phyloP scores from a whole-genome alignment of 768 basidiomycete genomes.

The Termitomyces sp. region DNA sequence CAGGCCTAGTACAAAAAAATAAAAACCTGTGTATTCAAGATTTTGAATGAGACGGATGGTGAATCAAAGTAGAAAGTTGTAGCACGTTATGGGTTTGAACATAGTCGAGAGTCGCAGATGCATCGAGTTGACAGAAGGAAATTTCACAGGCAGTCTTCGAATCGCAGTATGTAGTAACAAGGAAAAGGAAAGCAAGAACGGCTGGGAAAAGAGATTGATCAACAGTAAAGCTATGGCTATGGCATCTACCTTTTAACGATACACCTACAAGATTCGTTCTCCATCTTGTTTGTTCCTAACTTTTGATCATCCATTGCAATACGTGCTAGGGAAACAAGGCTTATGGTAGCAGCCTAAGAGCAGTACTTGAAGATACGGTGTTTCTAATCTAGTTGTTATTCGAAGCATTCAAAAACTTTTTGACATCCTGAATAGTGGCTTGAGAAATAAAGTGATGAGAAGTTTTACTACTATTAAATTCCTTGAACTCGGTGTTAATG shows the following conservation, averaged over 20 bases:
- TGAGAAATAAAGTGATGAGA: neutral
- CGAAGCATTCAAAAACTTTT: too few species aligned
- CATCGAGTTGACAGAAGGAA: neutral
- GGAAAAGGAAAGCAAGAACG: neutral
- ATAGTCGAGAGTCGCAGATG: neutral
- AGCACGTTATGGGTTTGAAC: neutral
- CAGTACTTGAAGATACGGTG: neutral
- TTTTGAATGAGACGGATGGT: neutral
- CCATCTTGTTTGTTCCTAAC: neutral
- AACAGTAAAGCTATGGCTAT: neutral
- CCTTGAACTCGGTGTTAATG: neutral
- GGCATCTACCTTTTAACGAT: neutral
- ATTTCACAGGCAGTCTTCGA: neutral
- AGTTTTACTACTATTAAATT: neutral
- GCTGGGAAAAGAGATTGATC: neutral
- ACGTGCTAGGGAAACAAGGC: neutral
- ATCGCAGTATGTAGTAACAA: neutral
- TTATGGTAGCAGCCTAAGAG: too few species aligned
- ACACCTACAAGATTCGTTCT: neutral
- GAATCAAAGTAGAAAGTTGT: neutral
- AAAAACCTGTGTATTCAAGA: neutral
- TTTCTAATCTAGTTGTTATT: too few species aligned
- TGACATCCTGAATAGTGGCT: neutral
- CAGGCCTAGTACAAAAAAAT: neutral
- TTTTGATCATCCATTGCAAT: neutral